These are phyloP conservation scores for Fusarium coffeatum DNA, from an alignment of 2,329 filamentous ascomycete species.

Conservation along the genomic window DNA sequence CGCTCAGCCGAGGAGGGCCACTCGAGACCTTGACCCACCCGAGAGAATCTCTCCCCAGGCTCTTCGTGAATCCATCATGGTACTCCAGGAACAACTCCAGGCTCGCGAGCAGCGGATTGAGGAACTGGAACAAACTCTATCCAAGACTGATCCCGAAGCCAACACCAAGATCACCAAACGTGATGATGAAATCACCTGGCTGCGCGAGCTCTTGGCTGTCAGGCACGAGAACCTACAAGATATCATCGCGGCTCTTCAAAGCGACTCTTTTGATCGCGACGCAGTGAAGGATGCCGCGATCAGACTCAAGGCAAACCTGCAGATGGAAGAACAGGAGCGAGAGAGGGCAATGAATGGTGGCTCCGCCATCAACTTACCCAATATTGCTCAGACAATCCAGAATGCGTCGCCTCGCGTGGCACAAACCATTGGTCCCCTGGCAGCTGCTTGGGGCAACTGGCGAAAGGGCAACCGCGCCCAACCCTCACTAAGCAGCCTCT, in stretches of 20 bases:
- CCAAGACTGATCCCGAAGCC: conserved; percentile 79
- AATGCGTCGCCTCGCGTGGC: conserved; percentile 85
- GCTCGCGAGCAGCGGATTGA: conserved; percentile 93
- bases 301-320: conserved; percentile 89
- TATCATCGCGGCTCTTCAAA: conserved; percentile 82
- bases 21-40: conserved; percentile 65
- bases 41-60: conserved; percentile 96
- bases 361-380: conserved; percentile 75
- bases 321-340: conserved; percentile 98
- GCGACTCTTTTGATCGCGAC: conserved; percentile 80
- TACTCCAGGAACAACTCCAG: conserved; percentile 95
- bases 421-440: conserved; percentile 78
- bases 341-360: conserved; percentile 82
- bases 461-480: conserved; percentile 75
- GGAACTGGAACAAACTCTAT: conserved; percentile 78
- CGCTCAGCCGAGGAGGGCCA: conserved; percentile 38
- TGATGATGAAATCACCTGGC: conserved; percentile 93
- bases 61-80: conserved; percentile 93
- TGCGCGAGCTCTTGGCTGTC: conserved; percentile 91
- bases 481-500: conserved; percentile 60
- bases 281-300: conserved; percentile 91
- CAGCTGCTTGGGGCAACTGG: conserved; percentile 99
- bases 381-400: conserved; percentile 81
- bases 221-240: conserved; percentile 92
- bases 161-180: conserved; percentile 87